Conservation (phyloP, 2,329 filamentous ascomycete species). For the Epichloe bromicola region DNA sequence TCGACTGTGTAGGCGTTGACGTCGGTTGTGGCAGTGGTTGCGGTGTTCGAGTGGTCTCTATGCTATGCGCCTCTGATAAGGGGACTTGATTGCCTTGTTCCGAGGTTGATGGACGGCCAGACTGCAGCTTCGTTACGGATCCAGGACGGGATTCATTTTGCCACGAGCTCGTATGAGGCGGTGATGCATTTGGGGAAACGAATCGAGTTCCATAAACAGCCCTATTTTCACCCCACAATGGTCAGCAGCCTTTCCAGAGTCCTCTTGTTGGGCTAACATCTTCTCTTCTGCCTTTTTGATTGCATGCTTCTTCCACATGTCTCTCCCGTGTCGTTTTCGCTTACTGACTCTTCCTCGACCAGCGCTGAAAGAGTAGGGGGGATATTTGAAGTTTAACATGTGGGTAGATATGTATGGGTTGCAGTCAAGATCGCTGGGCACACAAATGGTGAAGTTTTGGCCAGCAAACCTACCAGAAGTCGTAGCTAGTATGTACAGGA, state of each 20-base stretch:
- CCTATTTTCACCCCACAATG: constrained; percentile 24
- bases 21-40: constrained; percentile 11
- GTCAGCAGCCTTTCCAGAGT: background rate
- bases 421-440: background rate
- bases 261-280: background rate
- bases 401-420: background rate
- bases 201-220: constrained; percentile 54
- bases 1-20: constrained; percentile 19
- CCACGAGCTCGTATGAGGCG: constrained; percentile 32
- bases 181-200: constrained; percentile 35
- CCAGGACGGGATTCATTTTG: constrained; percentile 32
- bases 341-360: too few species aligned
- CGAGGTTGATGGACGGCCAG: constrained; percentile 29
- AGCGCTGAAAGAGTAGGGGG: too few species aligned
- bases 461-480: constrained; percentile 55
- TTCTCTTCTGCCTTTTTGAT: background rate
- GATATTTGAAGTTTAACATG: background rate
- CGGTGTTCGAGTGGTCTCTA: constrained; percentile 19
- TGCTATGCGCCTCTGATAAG: constrained; percentile 18
- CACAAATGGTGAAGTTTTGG: too few species aligned
- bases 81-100: constrained; percentile 20
- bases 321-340: background rate
- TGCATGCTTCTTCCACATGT: background rate
- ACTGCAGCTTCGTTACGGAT: constrained; percentile 27
- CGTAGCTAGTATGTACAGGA: constrained; percentile 59